Evolutionary conservation across 192 early-diverging fungal genomes (phyloP), one percentile per base, ranked within the genome.

Genomic region (Podila minutissima): DNA sequence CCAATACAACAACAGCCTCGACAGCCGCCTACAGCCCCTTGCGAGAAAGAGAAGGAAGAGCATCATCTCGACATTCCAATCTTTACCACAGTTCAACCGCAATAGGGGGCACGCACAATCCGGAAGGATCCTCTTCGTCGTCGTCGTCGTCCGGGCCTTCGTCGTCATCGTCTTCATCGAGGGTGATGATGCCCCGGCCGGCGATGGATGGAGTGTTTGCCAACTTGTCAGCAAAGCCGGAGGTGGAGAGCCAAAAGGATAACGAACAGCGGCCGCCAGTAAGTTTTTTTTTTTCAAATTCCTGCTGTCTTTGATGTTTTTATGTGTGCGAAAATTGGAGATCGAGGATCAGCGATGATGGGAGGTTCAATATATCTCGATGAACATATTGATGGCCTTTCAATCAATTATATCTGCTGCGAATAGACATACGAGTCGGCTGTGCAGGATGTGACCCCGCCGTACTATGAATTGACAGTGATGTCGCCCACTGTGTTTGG

Each of bases 401-500:
- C 19, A 4, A 28, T 58, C 55, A 35, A 4, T 31, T 41, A 28
- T 49, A 22, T 61, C 9, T 10, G 35, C 38, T 62, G 29, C 69
- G 17, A 38, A 33, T 67, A 88, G 87, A 67, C 87, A 6, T 98
- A 98, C 85, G 89, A 91, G 35, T 93, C 94, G 57, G 94, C 93
- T 12, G 89, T 92, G 29, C 88, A 84, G 46, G 93, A 95, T 74
- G 83, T 88, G 51, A 87, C 93, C 0, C 92, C 95, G 10, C 88
- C 92, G 17, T 94, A 95, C 75, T 91, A 91, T 82, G 92, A 94
- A 71, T 92, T 93, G 20, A 92, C 94, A 11, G 88, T 95, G 22
- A 86, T 91, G 58, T 83, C 90, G 2, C 86, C 69, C 1, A 38
- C 17, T 86, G 32, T 73, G 75, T 59, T 92, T 95, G 85, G 91